Evolutionary conservation across 2,329 filamentous ascomycete genomes (phyloP), one percentile per base, ranked within the genome.

Genomic region (Fusarium duplospermum): DNA sequence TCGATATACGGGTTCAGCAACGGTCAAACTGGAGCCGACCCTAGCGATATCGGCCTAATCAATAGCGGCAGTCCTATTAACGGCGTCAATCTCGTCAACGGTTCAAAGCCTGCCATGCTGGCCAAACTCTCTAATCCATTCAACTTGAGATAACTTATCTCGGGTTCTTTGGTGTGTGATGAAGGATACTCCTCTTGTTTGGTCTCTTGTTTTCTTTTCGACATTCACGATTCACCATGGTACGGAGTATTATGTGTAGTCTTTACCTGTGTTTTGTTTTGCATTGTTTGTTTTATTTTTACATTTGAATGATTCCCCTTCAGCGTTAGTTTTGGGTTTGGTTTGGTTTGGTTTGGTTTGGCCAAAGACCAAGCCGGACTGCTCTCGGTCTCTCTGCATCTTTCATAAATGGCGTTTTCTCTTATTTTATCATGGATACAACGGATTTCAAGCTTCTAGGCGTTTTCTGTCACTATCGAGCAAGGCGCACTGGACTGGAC

Each of bases 251-350:
- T 45, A 45, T 45, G 29, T 31, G 29, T 31, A 31, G 29, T 31
- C 29, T 31, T 31, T 31, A 31, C 29, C 29, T 31, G 29, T 31
- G 9, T 31, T 31, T 31, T 31, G 29, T 31, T 31, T 50, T 50
- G 22, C 22, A 27, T 47, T 47, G 38, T 47, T 50, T 27, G 13
- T 24, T 6, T 45, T 27, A 8, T 50, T 27, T 50, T 50, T 50
- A 50, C 22, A 50, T 27, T 42, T 24, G 45, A 24, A 74, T 71
- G 70, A 78, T 78, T 75, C 72, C 76, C 73, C 66, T 50, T 50
- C 45, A 50, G 22, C 45, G 45, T 50, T 50, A 18, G 22, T 50
- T 50, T 50, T 64, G 36, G 59, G 42, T 31, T 31, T 9, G 29
- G 29, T 29, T 29, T 29, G 3, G 29, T 10, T 31, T 31, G 29